Evolutionary conservation across 805 yeast genomes (phyloP), one percentile per base, ranked within the genome.

Genomic region (Jamesozyma piceae): DNA sequence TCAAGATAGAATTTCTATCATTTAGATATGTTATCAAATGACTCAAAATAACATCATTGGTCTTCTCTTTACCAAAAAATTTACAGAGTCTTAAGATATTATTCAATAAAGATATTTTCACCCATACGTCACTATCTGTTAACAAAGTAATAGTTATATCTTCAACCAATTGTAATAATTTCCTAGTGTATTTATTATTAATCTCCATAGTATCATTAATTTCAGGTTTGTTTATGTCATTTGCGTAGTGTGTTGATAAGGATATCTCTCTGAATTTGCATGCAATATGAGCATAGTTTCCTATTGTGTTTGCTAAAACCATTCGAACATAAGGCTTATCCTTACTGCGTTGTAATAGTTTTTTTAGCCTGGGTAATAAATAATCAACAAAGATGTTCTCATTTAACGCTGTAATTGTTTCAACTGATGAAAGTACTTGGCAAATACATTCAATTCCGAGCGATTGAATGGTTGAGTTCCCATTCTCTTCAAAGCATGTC

Each of bases 1-100:
- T 69, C 19, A 92, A 66, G 18, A 77, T 72, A 0, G 81, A 66
- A 53, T 79, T 78, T 43, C 77, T 72, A 55, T 89, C 96, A 60
- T 92, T 92, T 48, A 92, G 64, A 55, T 88, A 92, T 0, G 97
- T 89, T 35, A 92, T 89, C 43, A 89, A 66, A 65, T 92, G 97
- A 36, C 95, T 88, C 37, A 92, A 64, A 19, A 92, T 78, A 33
- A 92, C 69, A 57, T 92, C 97, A 55, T 85, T 89, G 0, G 96
- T 82, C 50, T 79, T 84, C 42, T 86, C 95, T 43, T 81, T 78
- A 0, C 96, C 96, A 56, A 92, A 80, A 45, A 82, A 83, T 9
- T 79, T 69, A 52, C 96, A 86, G 3, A 92, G 60, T 0, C 88
- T 84, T 6, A 82, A 66, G n/a, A 89, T 80, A 46, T 84, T 77